Conservation (phyloP, 2,329 filamentous ascomycete genomes). For the Verticillium zaregamsianum region DNA sequence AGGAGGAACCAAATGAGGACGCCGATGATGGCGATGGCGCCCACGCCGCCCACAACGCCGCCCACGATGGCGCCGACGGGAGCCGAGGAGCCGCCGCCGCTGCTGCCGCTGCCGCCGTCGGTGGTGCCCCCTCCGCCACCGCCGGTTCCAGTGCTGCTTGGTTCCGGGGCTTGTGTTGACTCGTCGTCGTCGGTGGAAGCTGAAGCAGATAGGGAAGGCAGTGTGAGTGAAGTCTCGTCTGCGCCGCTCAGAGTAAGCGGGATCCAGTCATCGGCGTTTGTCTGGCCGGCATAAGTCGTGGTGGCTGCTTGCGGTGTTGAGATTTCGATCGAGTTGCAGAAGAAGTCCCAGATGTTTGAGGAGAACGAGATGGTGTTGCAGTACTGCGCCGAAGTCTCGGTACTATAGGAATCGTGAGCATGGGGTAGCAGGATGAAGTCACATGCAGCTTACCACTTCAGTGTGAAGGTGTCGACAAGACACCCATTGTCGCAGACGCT, state of each 20-base stretch:
- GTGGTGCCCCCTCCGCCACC: slow-evolving; percentile 2
- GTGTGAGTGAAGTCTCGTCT: not conserved
- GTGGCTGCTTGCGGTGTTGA: slow-evolving; percentile 28
- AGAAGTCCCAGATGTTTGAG: slow-evolving; percentile 37
- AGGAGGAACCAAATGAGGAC: slow-evolving; percentile 26
- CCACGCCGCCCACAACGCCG: slow-evolving; percentile 32
- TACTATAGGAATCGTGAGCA: slow-evolving; percentile 26
- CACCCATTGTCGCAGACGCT: slow-evolving; percentile 37
- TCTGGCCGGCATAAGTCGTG: slow-evolving; percentile 37
- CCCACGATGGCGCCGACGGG: slow-evolving; percentile 32
- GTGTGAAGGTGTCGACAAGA: slow-evolving; percentile 30
- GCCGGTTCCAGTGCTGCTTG: not conserved
- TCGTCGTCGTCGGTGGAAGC: not conserved
- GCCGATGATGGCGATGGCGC: slow-evolving; percentile 22
- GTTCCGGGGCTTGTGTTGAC: not conserved
- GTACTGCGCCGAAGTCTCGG: slow-evolving; percentile 26
- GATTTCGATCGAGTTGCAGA: slow-evolving; percentile 30
- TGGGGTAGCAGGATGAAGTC: not conserved
- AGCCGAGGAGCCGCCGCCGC: slow-evolving; percentile 8
- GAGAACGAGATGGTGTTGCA: slow-evolving; percentile 43
- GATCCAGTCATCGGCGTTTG: slow-evolving; percentile 23
- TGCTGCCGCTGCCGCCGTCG: slow-evolving; percentile 6
- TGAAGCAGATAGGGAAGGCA: not conserved
- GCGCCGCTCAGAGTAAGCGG: slow-evolving; percentile 5
- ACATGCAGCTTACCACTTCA: slow-evolving; percentile 38